phyloP scores from a whole-genome alignment of 495 filamentous ascomycete species.

The Podospora pseudopauciseta region DNA sequence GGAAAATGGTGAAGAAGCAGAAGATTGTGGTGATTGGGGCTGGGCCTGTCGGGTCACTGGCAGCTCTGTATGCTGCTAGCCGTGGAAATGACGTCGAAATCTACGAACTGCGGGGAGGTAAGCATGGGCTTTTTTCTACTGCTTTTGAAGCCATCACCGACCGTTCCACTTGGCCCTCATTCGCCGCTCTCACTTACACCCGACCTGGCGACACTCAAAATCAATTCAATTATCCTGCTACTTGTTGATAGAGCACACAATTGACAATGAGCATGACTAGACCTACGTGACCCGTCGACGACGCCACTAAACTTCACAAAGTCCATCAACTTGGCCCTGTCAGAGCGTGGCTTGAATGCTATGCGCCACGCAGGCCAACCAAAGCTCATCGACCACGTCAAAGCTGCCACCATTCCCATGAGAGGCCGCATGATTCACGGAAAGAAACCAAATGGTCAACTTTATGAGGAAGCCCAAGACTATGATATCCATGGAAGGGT shows the following conservation, averaged over 20 bases:
- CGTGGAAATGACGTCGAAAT: conserved; percentile 86
- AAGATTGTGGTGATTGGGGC: conserved; percentile 85
- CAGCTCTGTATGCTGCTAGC: conserved; percentile 85
- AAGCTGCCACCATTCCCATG: conserved; percentile 83
- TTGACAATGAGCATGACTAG: conserved; percentile 41
- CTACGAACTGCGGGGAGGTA: conserved; percentile 90
- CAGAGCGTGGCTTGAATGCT: conserved; percentile 89
- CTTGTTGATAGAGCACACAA: neutral
- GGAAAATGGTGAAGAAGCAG: conserved; percentile 39
- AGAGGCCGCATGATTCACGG: conserved; percentile 96
- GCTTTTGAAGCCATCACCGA: conserved; percentile 6
- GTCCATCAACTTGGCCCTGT: conserved; percentile 94
- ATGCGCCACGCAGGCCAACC: conserved; percentile 62
- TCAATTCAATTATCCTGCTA: neutral
- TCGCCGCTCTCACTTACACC: neutral
- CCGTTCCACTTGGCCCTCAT: neutral
- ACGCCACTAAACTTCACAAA: conserved; percentile 92
- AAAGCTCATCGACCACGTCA: conserved; percentile 67
- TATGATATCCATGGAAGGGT: conserved; percentile 91
- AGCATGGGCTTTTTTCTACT: conserved; percentile 14
- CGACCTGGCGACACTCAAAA: neutral
- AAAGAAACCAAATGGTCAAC: conserved; percentile 54
- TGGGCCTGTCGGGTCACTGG: conserved; percentile 87
- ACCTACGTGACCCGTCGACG: conserved; percentile 79
- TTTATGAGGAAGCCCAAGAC: conserved; percentile 74